phyloP scores from a whole-genome alignment of 148 eudicot species.

The Fallopia convolvulus region DNA sequence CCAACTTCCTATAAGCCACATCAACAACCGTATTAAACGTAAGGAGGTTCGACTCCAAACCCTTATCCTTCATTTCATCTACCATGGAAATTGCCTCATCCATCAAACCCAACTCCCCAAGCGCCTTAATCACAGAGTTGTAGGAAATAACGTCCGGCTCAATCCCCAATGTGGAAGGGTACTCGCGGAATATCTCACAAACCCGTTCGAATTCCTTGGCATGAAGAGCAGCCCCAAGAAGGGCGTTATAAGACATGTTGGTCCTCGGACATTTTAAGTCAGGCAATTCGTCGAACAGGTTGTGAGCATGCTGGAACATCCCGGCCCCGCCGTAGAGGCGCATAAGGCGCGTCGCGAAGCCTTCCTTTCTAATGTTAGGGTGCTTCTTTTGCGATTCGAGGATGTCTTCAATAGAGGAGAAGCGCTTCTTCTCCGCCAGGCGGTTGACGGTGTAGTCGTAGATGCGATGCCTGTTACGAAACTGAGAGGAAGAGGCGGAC shows the following conservation, averaged over 20 bases:
- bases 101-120: conserved; percentile 28
- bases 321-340: conserved; percentile 42
- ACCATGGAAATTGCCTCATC: conserved; percentile 19
- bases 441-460: conserved; percentile 39
- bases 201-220: conserved; percentile 32
- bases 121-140: conserved; percentile 36
- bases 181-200: conserved; percentile 29
- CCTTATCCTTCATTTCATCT: conserved; percentile 25
- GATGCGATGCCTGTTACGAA: conserved; percentile 27
- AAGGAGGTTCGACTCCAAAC: conserved; percentile 19
- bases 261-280: conserved; percentile 29
- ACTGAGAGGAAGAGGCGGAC: conserved; percentile 14
- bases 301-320: conserved; percentile 53
- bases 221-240: conserved; percentile 46
- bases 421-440: conserved; percentile 36
- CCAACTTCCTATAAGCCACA: conserved; percentile 16
- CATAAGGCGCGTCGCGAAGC: conserved; percentile 38
- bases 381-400: conserved; percentile 52
- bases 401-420: conserved; percentile 43
- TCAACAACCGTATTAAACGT: conserved; percentile 21
- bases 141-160: conserved; percentile 41
- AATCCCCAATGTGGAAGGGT: conserved; percentile 27
- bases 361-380: conserved; percentile 33
- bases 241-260: conserved; percentile 47
- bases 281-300: conserved; percentile 71